phyloP scores from a whole-genome alignment of 202 grass and related monocot genomes.

The Panicum virgatum region DNA sequence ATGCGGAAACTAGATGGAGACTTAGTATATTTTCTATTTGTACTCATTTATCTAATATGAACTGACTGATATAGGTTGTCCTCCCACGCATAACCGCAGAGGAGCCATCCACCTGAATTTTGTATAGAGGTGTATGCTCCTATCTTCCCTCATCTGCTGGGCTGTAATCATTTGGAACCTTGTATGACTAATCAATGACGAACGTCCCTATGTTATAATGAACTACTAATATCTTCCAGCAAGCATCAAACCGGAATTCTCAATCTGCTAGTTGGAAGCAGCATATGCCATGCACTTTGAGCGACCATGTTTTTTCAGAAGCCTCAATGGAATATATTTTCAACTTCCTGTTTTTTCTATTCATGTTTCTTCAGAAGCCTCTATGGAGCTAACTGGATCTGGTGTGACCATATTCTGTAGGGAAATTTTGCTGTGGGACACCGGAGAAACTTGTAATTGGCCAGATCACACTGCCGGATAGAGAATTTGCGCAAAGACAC shows the following conservation, averaged over 20 bases:
- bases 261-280: neutral
- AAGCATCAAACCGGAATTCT: conserved; percentile 8
- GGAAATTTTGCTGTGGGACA: too few species aligned
- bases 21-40: conserved; percentile 30
- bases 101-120: conserved; percentile 43
- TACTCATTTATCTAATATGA: conserved; percentile 36
- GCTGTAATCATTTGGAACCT: conserved; percentile 31
- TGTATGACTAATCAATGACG: conserved; percentile 29
- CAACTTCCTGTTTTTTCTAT: too few species aligned
- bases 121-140: conserved; percentile 49
- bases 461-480: too few species aligned
- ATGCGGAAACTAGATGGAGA: conserved; percentile 7
- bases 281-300: neutral
- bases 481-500: too few species aligned
- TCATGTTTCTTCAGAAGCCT: too few species aligned
- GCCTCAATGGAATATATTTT: too few species aligned
- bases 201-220: neutral
- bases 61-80: conserved; percentile 30
- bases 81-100: neutral
- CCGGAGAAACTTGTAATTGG: too few species aligned
- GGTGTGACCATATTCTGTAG: too few species aligned
- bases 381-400: too few species aligned
- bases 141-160: conserved; percentile 14
- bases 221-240: neutral
- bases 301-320: neutral